phyloP scores from a whole-genome alignment of 352 stramenopile species.

The Phytophthora podocarpi region DNA sequence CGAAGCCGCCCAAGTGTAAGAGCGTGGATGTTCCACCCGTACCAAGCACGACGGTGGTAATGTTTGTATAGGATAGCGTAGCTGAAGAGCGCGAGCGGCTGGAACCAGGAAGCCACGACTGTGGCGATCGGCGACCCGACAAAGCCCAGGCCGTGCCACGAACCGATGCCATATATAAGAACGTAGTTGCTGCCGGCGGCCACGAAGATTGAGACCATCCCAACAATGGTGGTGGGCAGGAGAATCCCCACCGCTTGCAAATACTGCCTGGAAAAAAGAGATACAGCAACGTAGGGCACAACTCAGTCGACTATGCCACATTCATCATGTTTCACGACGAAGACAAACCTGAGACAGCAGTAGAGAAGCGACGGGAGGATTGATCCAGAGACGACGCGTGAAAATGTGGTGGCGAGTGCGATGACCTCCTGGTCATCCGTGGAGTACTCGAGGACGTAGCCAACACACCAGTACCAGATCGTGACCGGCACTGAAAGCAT shows the following conservation, averaged over 20 bases:
- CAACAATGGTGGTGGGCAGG: conserved; percentile 68
- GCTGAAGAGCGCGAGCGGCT: conserved; percentile 58
- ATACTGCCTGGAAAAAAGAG: conserved; percentile 49
- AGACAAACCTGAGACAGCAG: conserved; percentile 58
- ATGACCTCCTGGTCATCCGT: conserved; percentile 68
- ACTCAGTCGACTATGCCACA: neutral
- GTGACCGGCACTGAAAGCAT: conserved; percentile 62
- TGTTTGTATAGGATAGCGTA: conserved; percentile 71
- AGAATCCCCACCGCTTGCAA: conserved; percentile 73
- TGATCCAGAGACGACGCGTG: conserved; percentile 59
- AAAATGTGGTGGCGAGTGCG: conserved; percentile 58
- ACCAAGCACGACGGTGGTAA: conserved; percentile 60
- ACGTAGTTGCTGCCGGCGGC: conserved; percentile 66
- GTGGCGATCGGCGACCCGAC: conserved; percentile 80
- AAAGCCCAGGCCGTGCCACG: conserved; percentile 67
- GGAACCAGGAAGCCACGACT: conserved; percentile 79
- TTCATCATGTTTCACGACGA: neutral
- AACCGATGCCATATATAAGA: conserved; percentile 69
- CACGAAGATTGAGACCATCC: conserved; percentile 63
- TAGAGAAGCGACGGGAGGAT: conserved; percentile 72
- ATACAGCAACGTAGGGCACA: neutral
- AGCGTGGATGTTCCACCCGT: conserved; percentile 54
- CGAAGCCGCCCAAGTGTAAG: conserved; percentile 51
- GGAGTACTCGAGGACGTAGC: conserved; percentile 61
- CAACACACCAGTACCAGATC: conserved; percentile 77